Percentiles rank a stretch among this genome's conserved stretches.
Conservation (phyloP, 2,329 filamentous ascomycete genomes). For the Pezicula neosporulosa region DNA sequence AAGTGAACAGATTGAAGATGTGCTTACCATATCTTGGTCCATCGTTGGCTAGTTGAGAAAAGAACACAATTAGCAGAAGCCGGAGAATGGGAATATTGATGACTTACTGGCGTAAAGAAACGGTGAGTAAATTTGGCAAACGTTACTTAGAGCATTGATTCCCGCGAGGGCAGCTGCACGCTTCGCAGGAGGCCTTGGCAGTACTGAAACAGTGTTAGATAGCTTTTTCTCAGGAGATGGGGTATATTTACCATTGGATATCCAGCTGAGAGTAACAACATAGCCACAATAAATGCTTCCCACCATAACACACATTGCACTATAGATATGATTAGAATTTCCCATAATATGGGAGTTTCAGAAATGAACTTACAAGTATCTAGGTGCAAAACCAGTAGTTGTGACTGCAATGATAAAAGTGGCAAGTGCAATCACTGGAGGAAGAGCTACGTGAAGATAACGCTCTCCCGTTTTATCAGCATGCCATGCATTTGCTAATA, state of each 20-base stretch:
- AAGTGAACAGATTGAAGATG: not conserved
- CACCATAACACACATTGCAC: slow-evolving; percentile 65
- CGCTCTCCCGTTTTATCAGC: slow-evolving; percentile 66
- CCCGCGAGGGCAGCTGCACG: slow-evolving; percentile 15
- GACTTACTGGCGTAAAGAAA: slow-evolving; percentile 50
- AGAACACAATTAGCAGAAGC: not conserved
- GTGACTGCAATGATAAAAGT: slow-evolving; percentile 64
- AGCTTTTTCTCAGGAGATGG: not conserved
- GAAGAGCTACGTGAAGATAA: slow-evolving; percentile 60
- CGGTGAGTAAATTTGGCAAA: slow-evolving; percentile 62
- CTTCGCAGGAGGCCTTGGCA: slow-evolving; percentile 16
- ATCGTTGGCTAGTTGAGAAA: slow-evolving; percentile 35
- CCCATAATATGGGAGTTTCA: not conserved
- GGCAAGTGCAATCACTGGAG: slow-evolving; percentile 49
- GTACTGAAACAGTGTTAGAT: slow-evolving; percentile 33
- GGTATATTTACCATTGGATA: slow-evolving; percentile 46
- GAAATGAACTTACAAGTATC: slow-evolving; percentile 45
- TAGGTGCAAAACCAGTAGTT: slow-evolving; percentile 52
- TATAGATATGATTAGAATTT: not conserved
- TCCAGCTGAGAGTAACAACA: slow-evolving; percentile 67
- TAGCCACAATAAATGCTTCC: slow-evolving; percentile 59
- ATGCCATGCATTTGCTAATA: slow-evolving; percentile 62
- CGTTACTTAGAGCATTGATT: slow-evolving; percentile 39
- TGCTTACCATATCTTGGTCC: slow-evolving; percentile 32
- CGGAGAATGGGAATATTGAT: not conserved